These are phyloP conservation scores for Mucor ambiguus DNA, from an alignment of 371 early-diverging fungal species.

Conservation along the genomic window DNA sequence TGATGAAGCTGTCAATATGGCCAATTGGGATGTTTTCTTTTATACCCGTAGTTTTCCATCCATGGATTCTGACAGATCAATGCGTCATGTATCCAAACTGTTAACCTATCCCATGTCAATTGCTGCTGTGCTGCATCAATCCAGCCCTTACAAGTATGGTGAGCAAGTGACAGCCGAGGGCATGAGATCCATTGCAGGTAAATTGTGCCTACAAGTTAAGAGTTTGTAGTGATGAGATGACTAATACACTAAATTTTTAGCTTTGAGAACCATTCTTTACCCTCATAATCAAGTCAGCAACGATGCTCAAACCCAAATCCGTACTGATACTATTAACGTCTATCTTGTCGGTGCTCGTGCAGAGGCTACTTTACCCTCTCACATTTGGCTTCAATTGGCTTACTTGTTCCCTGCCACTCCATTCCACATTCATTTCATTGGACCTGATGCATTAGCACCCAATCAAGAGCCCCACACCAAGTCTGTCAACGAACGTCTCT, in stretches of 20 bases:
- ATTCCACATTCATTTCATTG: constrained; percentile 82
- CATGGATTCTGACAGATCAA: constrained; percentile 72
- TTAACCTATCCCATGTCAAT: constrained; percentile 85
- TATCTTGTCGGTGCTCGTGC: constrained; percentile 81
- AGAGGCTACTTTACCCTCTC: constrained; percentile 78
- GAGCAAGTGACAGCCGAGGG: constrained; percentile 78
- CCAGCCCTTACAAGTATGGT: constrained; percentile 70
- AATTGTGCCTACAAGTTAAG: not conserved
- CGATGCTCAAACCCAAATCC: constrained; percentile 47
- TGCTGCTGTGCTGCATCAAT: constrained; percentile 76
- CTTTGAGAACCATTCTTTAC: constrained; percentile 73
- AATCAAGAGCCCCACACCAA: constrained; percentile 46
- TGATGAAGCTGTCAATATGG: constrained; percentile 80
- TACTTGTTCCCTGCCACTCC: constrained; percentile 79
- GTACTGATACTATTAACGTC: constrained; percentile 68
- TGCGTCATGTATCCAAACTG: constrained; percentile 82
- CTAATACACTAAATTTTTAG: constrained; percentile 31
- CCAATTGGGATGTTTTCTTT: constrained; percentile 82
- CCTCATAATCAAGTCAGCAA: constrained; percentile 52
- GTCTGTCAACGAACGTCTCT: constrained; percentile 49
- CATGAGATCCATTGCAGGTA: constrained; percentile 68
- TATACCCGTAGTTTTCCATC: constrained; percentile 84
- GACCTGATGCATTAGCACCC: constrained; percentile 78
- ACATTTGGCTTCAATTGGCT: constrained; percentile 77
- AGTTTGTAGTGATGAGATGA: not conserved